Base-by-base conservation (phyloP, 371 early-diverging fungal species). In the Syncephalastrum racemosum region DNA sequence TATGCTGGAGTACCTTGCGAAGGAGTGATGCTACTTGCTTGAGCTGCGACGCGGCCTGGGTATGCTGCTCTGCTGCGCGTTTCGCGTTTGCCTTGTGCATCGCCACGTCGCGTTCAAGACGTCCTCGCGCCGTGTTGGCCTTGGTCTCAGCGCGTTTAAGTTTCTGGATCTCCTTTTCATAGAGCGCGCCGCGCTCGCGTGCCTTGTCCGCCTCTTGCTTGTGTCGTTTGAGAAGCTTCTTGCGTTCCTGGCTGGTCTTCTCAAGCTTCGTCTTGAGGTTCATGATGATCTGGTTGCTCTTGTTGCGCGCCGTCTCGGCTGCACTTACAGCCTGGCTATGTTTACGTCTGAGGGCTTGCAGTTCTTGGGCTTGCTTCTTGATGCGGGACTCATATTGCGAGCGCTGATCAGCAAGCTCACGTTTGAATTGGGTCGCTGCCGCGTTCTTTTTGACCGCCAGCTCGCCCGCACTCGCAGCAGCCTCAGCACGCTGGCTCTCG, bases 221-320 rank as follows among this genome's bases (percentile, higher is more conserved):
- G 56, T 90, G 79, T 4, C 89, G 84, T 54, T 87, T 89, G 58
- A 88, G 64, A 68, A 90, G 73, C 15, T 85, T 80, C 49, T 85
- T 72, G 65, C 91, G 91, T 66, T 93, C 93, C 15, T 79, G 82
- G 53, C 73, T 79, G 20, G 80, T 64, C 6, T 77, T 78, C 50
- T 85, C 84, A 3, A 86, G 63, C 5, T 70, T 75, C 4, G 63
- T 54, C 14, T 79, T 71, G 40, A 85, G 62, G 1, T 66, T 71
- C 16, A 74, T 67, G 7, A 86, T 62, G 19, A 68, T 65, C 2
- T 66, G 60, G 53, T 83, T 81, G 18, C 69, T 67, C 56, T 78
- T 62, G 42, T 59, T 71, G 12, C 79, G 77, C 22, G 69, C 68
- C 15, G 70, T 61, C 13, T 77, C 72, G 18, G 77, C 67, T n/a